Conservation (phyloP, 257 asterid species). For the Capsicum baccatum region DNA sequence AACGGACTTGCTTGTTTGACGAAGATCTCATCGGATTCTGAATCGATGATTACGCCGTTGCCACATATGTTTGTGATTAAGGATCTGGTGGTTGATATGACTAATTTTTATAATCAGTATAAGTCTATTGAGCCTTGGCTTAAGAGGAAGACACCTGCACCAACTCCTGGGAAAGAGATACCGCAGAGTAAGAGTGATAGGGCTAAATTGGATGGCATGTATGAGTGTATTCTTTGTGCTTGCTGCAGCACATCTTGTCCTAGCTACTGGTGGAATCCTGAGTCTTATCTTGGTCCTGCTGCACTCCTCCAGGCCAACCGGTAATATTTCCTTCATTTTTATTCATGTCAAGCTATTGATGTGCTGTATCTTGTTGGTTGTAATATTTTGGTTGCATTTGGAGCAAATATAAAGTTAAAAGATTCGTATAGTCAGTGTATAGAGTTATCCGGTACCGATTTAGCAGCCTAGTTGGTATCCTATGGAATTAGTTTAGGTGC, state of each 20-base stretch:
- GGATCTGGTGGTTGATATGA: constrained; percentile 98
- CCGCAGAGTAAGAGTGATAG: constrained; percentile 82
- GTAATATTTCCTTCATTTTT: constrained; percentile 36
- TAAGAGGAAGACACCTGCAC: constrained; percentile 76
- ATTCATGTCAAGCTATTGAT: neutral
- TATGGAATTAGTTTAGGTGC: neutral
- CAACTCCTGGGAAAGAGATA: constrained; percentile 70
- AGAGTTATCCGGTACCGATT: neutral
- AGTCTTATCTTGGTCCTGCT: constrained; percentile 94
- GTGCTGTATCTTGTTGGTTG: neutral
- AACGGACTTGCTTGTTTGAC: constrained; percentile 92
- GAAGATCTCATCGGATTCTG: constrained; percentile 58
- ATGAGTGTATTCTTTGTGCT: constrained; percentile 94
- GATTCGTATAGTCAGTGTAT: neutral
- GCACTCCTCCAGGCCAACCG: constrained; percentile 94
- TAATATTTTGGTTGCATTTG: neutral
- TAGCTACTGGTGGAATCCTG: constrained; percentile 99
- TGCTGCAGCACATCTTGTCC: constrained; percentile 98
- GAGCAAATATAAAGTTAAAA: neutral
- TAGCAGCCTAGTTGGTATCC: neutral
- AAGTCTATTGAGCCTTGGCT: constrained; percentile 97
- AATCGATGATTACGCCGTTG: constrained; percentile 72
- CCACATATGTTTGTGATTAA: constrained; percentile 97
- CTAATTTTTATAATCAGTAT: constrained; percentile 89
- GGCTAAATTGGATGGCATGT: constrained; percentile 96